A percentile compares a stretch with the other conserved stretches of the same genome.
These are phyloP conservation scores for Trichoderma arundinaceum DNA, from an alignment of 2,329 filamentous ascomycete species.

Conservation along the genomic window DNA sequence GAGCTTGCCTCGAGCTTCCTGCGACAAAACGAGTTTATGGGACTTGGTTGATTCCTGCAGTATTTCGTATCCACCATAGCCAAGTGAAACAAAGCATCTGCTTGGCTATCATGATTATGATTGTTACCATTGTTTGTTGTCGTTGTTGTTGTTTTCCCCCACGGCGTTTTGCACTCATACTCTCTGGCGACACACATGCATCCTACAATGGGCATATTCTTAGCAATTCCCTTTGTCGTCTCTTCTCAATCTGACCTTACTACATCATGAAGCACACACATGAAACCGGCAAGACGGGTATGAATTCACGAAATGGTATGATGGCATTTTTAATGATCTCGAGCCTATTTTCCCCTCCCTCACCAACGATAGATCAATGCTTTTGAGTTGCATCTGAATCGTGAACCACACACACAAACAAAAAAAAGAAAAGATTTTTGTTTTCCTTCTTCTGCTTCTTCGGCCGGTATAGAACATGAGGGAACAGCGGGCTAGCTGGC, in stretches of 20 bases:
- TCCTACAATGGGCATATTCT: slow-evolving; percentile 11
- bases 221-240: slow-evolving; percentile 10
- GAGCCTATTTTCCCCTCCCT: not conserved
- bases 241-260: not conserved
- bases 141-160: slow-evolving; percentile 31
- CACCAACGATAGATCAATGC: not conserved
- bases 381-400: slow-evolving; percentile 1
- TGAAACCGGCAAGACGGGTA: slow-evolving; percentile 13
- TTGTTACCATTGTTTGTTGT: slow-evolving; percentile 35
- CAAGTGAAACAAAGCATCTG: not conserved
- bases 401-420: not conserved
- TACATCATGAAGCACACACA: slow-evolving; percentile 5
- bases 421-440: slow-evolving; percentile 1
- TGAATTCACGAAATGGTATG: slow-evolving; percentile 25
- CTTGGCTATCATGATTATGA: slow-evolving; percentile 1
- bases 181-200: slow-evolving; percentile 9
- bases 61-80: slow-evolving; percentile 32
- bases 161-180: slow-evolving; percentile 27
- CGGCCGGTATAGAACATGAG: slow-evolving; percentile 30
- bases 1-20: slow-evolving; percentile 82
- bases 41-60: slow-evolving; percentile 38
- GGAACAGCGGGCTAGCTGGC: slow-evolving; percentile 30
- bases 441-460: not conserved
- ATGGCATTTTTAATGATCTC: slow-evolving; percentile 21
- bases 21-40: slow-evolving; percentile 64